Conservation (phyloP, 257 asterid genomes). For the Linaria vulgaris region DNA sequence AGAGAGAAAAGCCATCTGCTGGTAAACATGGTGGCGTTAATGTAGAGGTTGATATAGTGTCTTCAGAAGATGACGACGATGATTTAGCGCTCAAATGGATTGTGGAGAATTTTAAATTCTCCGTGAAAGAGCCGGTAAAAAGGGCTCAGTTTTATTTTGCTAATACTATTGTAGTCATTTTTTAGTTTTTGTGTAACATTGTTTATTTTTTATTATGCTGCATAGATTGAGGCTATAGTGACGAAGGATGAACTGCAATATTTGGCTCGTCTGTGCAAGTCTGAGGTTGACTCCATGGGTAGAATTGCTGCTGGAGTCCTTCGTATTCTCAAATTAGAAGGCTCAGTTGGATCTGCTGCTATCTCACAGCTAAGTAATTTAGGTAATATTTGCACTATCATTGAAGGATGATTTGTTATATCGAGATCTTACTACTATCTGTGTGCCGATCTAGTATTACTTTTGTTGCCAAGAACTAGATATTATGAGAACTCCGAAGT, state of each 20-base stretch:
- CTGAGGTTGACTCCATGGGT: conserved; percentile 91
- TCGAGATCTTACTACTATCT: not conserved
- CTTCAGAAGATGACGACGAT: conserved; percentile 57
- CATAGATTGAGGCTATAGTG: conserved; percentile 82
- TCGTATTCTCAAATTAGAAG: conserved; percentile 86
- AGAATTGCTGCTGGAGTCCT: conserved; percentile 87
- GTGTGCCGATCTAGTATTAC: not conserved
- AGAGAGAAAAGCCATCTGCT: conserved; percentile 42
- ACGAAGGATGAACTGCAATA: conserved; percentile 82
- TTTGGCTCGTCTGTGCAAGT: conserved; percentile 64
- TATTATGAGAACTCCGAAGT: not conserved
- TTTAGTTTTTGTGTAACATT: conserved; percentile 18
- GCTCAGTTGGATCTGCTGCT: conserved; percentile 74
- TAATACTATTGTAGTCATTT: conserved; percentile 7
- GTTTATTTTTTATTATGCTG: conserved; percentile 20
- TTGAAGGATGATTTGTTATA: not conserved
- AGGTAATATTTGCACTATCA: conserved; percentile 48
- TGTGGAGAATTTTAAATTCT: conserved; percentile 78
- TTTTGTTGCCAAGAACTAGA: not conserved
- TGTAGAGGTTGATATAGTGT: conserved; percentile 67
- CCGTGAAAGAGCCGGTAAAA: conserved; percentile 84
- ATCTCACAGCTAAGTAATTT: conserved; percentile 83
- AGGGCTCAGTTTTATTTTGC: conserved; percentile 12
- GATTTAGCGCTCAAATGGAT: conserved; percentile 54
- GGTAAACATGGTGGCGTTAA: conserved; percentile 57